Evolutionary conservation across 140 eudicot genomes (phyloP), one percentile per base, ranked within the genome.

Genomic region (Cichorium intybus): DNA sequence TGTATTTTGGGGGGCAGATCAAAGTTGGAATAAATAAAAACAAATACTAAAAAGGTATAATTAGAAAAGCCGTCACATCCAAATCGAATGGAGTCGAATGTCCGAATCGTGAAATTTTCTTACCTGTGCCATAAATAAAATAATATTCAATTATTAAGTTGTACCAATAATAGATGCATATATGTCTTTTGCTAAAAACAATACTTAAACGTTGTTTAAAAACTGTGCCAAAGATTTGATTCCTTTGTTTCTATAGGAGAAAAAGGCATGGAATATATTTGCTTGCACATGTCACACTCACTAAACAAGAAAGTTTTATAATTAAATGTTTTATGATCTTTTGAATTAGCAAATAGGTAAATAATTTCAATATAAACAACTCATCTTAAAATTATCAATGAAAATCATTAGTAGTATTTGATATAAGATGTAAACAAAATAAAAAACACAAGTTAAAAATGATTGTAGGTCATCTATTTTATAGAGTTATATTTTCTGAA

Each of bases 211-310:
- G 10, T 26, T 16, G 69, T 45, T 63, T 63, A 24, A 63, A 62
- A 63, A 47, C 24, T 10, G n/a, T 24, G n/a, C 1, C 12, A 37
- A 61, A 35, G 26, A 51, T 52, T 18, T 62, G 56, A 60, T 71
- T 61, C 29, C 63, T 59, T 70, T 60, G 39, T 71, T 56, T 71
- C 54, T 50, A 12, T 60, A 4, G 56, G 62, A 60, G 31, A 60
- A 69, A 60, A 48, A n/a, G 55, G 70, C 16, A 35, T 49, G 70
- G 70, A 50, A 61, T 71, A 61, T 71, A 71, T 71, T 71, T 48
- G 69, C 63, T 51, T 50, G 55, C 52, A 31, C 62, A 61, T 10
- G 76, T 71, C 76, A 24, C 33, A 11, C 16, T 61, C 70, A 60
- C 11, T 62, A 26, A 71, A 61, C 24, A 60, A 43, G 47, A 21